Evolutionary conservation across 2,329 filamentous ascomycete genomes (phyloP).

Genomic region (Neofusicoccum sp.): DNA sequence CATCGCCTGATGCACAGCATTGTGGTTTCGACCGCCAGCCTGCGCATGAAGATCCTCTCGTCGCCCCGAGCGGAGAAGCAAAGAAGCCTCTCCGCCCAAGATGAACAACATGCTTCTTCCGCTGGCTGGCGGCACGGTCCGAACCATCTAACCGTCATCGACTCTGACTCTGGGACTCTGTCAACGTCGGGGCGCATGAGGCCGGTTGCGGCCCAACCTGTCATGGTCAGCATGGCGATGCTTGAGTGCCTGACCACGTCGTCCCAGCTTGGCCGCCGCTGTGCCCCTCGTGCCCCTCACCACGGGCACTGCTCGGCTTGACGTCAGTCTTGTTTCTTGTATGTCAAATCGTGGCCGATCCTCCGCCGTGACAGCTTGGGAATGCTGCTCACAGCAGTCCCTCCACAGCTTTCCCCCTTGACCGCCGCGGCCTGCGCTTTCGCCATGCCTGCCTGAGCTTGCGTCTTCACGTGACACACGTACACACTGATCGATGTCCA

Average conservation of each 20-base stretch:
- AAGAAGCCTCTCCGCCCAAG: background rate
- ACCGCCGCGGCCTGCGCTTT: too few relatives aligned
- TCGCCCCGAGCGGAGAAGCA: background rate
- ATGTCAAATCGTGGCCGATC: background rate
- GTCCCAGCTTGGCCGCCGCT: background rate
- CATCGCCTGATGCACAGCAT: conserved; percentile 7
- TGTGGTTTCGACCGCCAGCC: conserved; percentile 4
- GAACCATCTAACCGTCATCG: background rate
- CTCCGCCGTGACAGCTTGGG: background rate
- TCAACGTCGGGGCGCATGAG: background rate
- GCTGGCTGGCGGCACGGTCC: conserved; percentile 5
- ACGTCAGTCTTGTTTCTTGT: background rate
- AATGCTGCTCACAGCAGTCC: background rate
- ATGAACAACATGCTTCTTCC: background rate
- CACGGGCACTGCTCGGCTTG: background rate
- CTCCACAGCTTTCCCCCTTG: background rate
- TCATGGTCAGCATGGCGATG: background rate
- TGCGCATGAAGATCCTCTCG: conserved; percentile 9
- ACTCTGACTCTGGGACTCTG: background rate
- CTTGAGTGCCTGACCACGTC: background rate
- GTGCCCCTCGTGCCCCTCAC: conserved; percentile 9
- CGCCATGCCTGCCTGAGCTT: background rate
- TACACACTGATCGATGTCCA: background rate
- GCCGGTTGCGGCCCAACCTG: conserved; percentile 5
- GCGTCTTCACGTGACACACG: background rate